Evolutionary conservation across 768 basidiomycete species (phyloP), one percentile per base, ranked within the genome.

Genomic region (Amanita fuliginea): DNA sequence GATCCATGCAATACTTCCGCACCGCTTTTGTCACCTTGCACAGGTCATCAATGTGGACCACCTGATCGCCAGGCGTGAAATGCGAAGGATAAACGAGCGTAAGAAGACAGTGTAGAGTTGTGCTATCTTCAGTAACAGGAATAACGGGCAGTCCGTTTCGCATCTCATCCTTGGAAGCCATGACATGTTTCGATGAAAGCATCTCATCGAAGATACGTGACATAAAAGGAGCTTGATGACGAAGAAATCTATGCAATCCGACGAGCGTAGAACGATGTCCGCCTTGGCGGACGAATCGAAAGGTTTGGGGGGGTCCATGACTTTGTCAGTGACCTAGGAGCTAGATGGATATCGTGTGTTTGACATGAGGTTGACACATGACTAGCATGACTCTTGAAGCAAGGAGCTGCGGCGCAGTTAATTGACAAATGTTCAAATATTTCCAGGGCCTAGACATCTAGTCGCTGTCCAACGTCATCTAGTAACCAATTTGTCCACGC

Each of bases 171-270:
- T 39, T 4, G 9, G 37, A 8, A 21, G 24, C 10, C 3, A 13
- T 13, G 10, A 24, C 24, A 24, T 41, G 9, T 9, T 48, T 60
- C 14, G 62, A 34, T 5, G 57, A 43, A 42, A 65, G 55, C 66
- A 68, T 68, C 37, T 50, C 57, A 24, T 51, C 47, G 46, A 68
- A 1, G 69, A 68, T 6, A 57, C 53, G n/a, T 61, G 35, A 11
- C 61, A 54, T 8, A 70, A 56, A 1, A 67, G 51, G 14, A 48
- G 39, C 44, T 59, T 60, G 43, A 54, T 56, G 39, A 62, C 56
- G 21, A 55, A 57, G 52, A 67, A 67, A 47, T 69, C 67, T 6
- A 26, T 26, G 26, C 5, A 26, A 26, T 28, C 28, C 16, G 55
- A 56, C 9, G 60, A 55, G 7, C 52, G 58, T 21, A 64, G 47